Evolutionary conservation across 208 protist species (phyloP), one percentile per base, ranked within the genome.

Genomic region (Crithidia expoeki): DNA sequence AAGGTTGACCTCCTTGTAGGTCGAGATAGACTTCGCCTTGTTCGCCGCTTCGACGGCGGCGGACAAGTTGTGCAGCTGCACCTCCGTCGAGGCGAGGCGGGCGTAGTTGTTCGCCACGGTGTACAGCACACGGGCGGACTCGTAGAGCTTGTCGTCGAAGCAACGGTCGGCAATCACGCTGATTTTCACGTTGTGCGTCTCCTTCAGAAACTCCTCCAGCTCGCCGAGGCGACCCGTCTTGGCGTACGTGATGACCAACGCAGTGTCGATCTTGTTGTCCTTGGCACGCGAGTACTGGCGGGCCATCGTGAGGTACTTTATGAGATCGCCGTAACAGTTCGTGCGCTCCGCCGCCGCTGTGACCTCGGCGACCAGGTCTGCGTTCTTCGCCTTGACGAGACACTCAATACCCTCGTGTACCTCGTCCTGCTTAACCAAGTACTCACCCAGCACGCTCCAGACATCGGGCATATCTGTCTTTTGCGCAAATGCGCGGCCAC

Each of bases 131-230:
- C 97, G 96, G 11, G 99, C 99, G 12, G 99, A 98, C 61, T 99
- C 96, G 72, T 98, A 99, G 19, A 99, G 78, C 57, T 81, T 78
- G 63, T 99, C 96, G 49, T 98, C 88, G 82, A 98, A 99, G 90
- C 98, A 99, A 59, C 97, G 93, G 70, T 99, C 98, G 30, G 97
- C 99, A 28, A 99, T 95, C 12, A 70, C 69, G 74, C 95, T 90
- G 49, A 99, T 94, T 76, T 99, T 88, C 42, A 98, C 97, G 47
- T 94, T 94, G 89, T 99, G 99, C 25, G 99, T 97, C 32, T 91
- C 83, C 47, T 94, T 94, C 56, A 99, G 92, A 76, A 99, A 99
- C 66, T 99, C 98, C 86, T 99, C 99, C 33, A 99, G 83, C 66
- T 99, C 98, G 27, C 89, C 81, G 17, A 99, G 87, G 36, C 95